Evolutionary conservation across 805 yeast genomes (phyloP).

Genomic region (Metschnikowia hibisci): DNA sequence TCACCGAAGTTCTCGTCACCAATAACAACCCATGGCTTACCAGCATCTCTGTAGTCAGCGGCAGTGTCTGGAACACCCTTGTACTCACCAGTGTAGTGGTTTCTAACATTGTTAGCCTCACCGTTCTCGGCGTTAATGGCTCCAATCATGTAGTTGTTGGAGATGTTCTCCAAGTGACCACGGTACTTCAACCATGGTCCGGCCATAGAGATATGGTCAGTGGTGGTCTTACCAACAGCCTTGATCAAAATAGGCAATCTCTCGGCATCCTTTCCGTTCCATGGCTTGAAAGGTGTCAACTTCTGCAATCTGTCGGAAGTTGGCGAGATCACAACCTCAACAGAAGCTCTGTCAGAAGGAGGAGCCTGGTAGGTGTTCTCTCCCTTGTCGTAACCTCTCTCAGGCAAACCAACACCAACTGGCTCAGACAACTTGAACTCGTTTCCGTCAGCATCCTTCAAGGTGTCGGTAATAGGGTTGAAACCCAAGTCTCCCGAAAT

Average conservation of each 20-base stretch:
- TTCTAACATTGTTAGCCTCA: conserved; percentile 87
- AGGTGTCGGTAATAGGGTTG: conserved; percentile 91
- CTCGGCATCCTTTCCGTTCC: conserved; percentile 94
- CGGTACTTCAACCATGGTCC: conserved; percentile 99
- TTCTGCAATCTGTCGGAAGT: conserved; percentile 93
- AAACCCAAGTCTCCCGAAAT: conserved; percentile 94
- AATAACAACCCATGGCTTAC: conserved; percentile 92
- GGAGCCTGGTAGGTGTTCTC: conserved; percentile 96
- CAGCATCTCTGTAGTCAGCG: conserved; percentile 88
- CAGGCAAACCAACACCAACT: conserved; percentile 85
- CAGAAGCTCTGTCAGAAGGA: conserved; percentile 77
- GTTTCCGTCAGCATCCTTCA: conserved; percentile 83
- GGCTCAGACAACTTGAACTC: conserved; percentile 89
- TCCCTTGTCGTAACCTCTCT: conserved; percentile 87
- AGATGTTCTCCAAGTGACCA: conserved; percentile 98
- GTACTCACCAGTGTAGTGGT: conserved; percentile 87
- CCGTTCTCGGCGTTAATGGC: conserved; percentile 95
- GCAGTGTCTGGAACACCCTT: conserved; percentile 97
- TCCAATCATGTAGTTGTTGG: conserved; percentile 99
- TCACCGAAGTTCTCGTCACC: conserved; percentile 99
- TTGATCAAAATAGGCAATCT: conserved; percentile 92
- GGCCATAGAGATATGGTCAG: conserved; percentile 99
- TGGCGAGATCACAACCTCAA: conserved; percentile 77
- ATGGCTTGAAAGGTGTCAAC: conserved; percentile 88
- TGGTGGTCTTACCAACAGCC: conserved; percentile 96